These are phyloP conservation scores for Thermochaetoides thermophila DNA, from an alignment of 495 filamentous ascomycete species.

Conservation along the genomic window DNA sequence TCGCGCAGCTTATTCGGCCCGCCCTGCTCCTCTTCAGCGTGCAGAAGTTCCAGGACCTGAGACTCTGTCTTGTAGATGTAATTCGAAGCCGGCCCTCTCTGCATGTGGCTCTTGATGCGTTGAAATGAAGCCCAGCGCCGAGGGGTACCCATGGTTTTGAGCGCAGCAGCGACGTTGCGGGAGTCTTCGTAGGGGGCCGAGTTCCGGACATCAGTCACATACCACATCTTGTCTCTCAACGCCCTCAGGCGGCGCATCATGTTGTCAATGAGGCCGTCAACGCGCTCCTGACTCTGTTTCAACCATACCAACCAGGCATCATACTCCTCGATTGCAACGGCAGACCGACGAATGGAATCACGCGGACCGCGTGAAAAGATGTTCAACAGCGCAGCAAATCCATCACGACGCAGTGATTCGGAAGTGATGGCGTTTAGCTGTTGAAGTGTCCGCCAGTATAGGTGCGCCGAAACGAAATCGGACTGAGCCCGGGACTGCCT, in stretches of 20 bases:
- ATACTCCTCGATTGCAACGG: constrained; percentile 53
- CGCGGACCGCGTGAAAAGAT: constrained; percentile 55
- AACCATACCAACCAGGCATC: constrained; percentile 66
- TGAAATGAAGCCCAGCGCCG: constrained; percentile 36
- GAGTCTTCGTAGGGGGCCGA: constrained; percentile 84
- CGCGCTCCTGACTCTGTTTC: constrained; percentile 55
- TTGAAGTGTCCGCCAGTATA: constrained; percentile 53
- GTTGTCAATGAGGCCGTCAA: constrained; percentile 46
- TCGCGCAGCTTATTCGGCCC: constrained; percentile 93
- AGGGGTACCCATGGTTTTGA: constrained; percentile 79
- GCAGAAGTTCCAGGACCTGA: constrained; percentile 77
- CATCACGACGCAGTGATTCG: constrained; percentile 46
- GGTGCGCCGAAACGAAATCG: constrained; percentile 54
- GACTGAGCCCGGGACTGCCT: constrained; percentile 51
- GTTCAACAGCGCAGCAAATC: constrained; percentile 51
- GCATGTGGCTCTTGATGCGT: constrained; percentile 38
- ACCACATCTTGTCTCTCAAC: constrained; percentile 95
- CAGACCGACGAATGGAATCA: constrained; percentile 48
- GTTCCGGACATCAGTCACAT: constrained; percentile 88
- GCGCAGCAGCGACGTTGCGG: constrained; percentile 66
- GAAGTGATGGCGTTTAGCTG: constrained; percentile 48
- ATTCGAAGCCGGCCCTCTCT: constrained; percentile 44
- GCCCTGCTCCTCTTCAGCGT: constrained; percentile 67
- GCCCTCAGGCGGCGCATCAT: constrained; percentile 54
- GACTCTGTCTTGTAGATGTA: constrained; percentile 73